Percentiles rank a stretch among this genome's conserved stretches.
phyloP scores from a whole-genome alignment of 495 filamentous ascomycete species.

The Neurospora tetrasperma region DNA sequence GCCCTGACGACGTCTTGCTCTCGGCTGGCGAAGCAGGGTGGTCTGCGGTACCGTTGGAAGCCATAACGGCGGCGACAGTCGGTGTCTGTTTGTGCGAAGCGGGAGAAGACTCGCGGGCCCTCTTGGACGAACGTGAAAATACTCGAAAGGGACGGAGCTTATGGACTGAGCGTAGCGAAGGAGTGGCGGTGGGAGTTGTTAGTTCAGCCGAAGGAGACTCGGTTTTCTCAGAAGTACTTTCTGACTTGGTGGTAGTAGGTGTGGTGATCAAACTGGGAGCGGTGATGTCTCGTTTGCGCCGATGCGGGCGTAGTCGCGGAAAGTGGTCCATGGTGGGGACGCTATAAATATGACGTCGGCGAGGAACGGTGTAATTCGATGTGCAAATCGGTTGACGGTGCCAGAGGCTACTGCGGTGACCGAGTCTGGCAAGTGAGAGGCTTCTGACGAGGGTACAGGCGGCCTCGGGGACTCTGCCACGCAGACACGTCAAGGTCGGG shows the following conservation, averaged over 20 bases:
- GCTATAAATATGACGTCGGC: not conserved
- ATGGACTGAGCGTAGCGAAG: constrained; percentile 12
- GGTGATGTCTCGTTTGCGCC: constrained; percentile 17
- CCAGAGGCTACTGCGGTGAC: not conserved
- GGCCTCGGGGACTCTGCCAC: not conserved
- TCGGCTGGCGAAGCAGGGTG: constrained; percentile 18
- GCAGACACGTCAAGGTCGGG: not conserved
- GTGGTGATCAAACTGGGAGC: constrained; percentile 12
- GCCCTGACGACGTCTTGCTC: not conserved
- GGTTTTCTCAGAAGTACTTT: constrained; percentile 10
- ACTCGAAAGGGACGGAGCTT: constrained; percentile 24
- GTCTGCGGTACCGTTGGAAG: constrained; percentile 14
- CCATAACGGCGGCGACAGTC: constrained; percentile 13
- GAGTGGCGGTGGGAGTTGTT: not conserved
- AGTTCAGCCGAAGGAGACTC: constrained; percentile 6
- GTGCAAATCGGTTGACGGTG: not conserved
- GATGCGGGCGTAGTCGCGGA: constrained; percentile 16
- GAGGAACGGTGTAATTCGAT: not conserved
- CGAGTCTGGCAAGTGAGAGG: not conserved
- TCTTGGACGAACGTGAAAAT: constrained; percentile 28
- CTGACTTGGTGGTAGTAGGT: constrained; percentile 6
- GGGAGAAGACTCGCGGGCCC: constrained; percentile 32
- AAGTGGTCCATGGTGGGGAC: constrained; percentile 14
- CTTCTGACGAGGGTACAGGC: not conserved
- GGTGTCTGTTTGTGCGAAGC: constrained; percentile 22